These are phyloP conservation scores for Collybiopsis confluens DNA, from an alignment of 768 basidiomycete genomes.

Conservation along the genomic window DNA sequence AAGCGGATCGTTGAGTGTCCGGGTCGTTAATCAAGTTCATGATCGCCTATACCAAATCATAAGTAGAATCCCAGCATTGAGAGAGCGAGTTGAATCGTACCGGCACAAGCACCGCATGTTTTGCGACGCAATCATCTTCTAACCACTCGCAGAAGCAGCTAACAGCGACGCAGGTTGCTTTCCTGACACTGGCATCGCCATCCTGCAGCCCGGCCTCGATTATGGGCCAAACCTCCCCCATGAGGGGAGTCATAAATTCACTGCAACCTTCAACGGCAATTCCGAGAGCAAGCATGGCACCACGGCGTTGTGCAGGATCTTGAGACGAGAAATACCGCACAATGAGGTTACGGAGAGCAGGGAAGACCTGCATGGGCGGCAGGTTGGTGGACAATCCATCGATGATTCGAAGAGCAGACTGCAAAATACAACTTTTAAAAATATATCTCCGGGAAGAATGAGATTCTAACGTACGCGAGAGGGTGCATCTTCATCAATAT, in stretches of 20 bases:
- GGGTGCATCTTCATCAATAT: constrained; percentile 89
- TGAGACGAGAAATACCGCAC: constrained; percentile 79
- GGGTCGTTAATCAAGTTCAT: constrained; percentile 88
- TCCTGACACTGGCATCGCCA: constrained; percentile 78
- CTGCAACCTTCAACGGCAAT: constrained; percentile 96
- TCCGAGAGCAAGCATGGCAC: constrained; percentile 92
- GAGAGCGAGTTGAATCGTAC: constrained; percentile 38
- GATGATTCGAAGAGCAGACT: constrained; percentile 93
- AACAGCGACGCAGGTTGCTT: constrained; percentile 93
- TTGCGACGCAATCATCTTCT: constrained; percentile 84
- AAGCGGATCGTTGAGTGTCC: constrained; percentile 86
- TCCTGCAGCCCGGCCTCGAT: constrained; percentile 88
- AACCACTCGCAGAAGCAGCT: constrained; percentile 98
- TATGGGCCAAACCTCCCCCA: constrained; percentile 89
- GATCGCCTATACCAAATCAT: constrained; percentile 53
- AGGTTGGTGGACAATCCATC: constrained; percentile 89
- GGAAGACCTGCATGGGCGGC: constrained; percentile 95
- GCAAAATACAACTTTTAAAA: constrained; percentile 7
- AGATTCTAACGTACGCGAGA: constrained; percentile 74
- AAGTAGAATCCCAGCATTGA: not conserved
- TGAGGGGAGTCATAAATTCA: constrained; percentile 94
- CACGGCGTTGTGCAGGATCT: constrained; percentile 77
- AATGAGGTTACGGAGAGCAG: constrained; percentile 78
- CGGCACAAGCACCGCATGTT: constrained; percentile 82
- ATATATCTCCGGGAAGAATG: too few species aligned